These are phyloP conservation scores for Acidomyces sp. DNA, from an alignment of 495 filamentous ascomycete species.

Conservation along the genomic window DNA sequence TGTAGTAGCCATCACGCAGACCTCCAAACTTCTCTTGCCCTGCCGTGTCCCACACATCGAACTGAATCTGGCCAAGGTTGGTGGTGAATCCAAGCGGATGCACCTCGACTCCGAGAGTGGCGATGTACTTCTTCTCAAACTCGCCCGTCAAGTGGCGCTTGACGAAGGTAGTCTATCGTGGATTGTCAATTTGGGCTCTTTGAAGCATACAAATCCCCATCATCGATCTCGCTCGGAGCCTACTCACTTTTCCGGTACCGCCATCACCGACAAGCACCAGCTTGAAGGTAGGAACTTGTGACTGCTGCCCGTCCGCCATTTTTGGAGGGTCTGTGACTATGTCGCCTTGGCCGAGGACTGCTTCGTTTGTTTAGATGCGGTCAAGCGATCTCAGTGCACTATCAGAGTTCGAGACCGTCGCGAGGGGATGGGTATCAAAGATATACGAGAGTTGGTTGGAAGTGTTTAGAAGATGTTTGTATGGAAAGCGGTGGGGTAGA, in stretches of 20 bases:
- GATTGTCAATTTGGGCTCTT: not conserved
- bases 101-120: constrained; percentile 97
- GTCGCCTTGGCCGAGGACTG: too few relatives aligned
- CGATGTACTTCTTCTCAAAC: constrained; percentile 99
- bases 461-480: too few relatives aligned
- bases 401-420: too few relatives aligned
- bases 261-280: constrained; percentile 99
- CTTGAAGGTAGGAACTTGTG: constrained; percentile 78
- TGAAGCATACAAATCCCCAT: not conserved
- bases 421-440: too few relatives aligned
- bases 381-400: too few relatives aligned
- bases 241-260: constrained; percentile 95
- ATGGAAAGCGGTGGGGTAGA: too few relatives aligned
- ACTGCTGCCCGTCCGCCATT: constrained; percentile 39
- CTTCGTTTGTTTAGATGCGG: too few relatives aligned
- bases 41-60: constrained; percentile 99
- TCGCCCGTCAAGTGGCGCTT: constrained; percentile 99
- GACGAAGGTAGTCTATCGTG: constrained; percentile 88
- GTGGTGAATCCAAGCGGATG: constrained; percentile 90
- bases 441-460: too few relatives aligned
- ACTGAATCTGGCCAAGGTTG: constrained; percentile 91
- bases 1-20: constrained; percentile 99
- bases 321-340: constrained; percentile 12
- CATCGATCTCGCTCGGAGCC: not conserved
- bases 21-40: constrained; percentile 99